Conservation (phyloP, 805 yeast species). For the Nakazawaea siamensis region DNA sequence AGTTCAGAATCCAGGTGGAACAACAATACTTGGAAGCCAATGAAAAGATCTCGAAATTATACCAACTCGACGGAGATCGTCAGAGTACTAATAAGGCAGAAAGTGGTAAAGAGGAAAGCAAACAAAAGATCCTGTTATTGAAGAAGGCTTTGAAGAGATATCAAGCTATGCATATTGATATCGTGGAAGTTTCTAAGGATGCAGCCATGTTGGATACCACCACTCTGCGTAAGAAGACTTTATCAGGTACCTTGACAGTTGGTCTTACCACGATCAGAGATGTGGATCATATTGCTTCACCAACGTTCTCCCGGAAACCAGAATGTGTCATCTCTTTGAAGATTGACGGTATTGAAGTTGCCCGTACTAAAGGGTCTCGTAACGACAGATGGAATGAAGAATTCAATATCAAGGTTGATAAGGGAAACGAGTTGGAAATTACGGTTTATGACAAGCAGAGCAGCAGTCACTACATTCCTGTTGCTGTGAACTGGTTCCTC, state of each 20-base stretch:
- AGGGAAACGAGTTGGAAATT: constrained; percentile 87
- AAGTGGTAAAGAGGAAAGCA: constrained; percentile 77
- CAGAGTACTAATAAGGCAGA: constrained; percentile 82
- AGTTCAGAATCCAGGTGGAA: constrained; percentile 90
- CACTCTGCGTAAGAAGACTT: constrained; percentile 70
- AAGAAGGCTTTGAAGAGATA: constrained; percentile 80
- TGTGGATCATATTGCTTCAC: constrained; percentile 87
- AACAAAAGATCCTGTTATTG: constrained; percentile 75
- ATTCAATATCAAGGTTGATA: constrained; percentile 73
- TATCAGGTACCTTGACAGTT: constrained; percentile 71
- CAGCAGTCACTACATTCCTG: constrained; percentile 66
- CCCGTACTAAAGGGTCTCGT: constrained; percentile 66
- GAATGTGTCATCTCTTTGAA: constrained; percentile 74
- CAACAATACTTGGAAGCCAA: constrained; percentile 89
- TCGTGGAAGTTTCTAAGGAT: constrained; percentile 59
- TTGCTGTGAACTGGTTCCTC: constrained; percentile 87
- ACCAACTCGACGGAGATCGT: constrained; percentile 87
- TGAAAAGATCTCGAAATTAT: constrained; percentile 78
- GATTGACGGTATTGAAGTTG: constrained; percentile 82
- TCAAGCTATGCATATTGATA: constrained; percentile 75
- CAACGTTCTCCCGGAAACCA: constrained; percentile 68
- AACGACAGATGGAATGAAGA: constrained; percentile 80
- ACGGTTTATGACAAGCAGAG: constrained; percentile 79
- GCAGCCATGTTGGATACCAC: constrained; percentile 62
- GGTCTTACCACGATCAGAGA: constrained; percentile 75